A percentile compares a stretch with the other conserved stretches of the same genome.
phyloP scores from a whole-genome alignment of 257 asterid genomes.

The Przewalskia tangutica region DNA sequence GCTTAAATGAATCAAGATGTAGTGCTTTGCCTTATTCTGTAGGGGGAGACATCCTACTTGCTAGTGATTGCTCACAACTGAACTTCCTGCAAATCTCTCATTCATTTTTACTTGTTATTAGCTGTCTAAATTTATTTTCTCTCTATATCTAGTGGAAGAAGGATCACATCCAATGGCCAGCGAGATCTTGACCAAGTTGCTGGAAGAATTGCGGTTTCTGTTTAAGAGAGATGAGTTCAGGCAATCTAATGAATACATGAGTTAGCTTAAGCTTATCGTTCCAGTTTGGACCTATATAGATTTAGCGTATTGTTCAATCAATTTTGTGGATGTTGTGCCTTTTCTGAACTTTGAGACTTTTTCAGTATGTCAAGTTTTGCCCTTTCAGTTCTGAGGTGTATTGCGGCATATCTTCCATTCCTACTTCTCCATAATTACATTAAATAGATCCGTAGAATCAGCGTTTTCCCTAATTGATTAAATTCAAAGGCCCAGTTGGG shows the following conservation, averaged over 20 bases:
- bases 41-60: background rate
- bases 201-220: slow-evolving; percentile 53
- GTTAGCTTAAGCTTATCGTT: background rate
- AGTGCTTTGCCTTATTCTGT: background rate
- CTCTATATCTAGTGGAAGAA: slow-evolving; percentile 57
- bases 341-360: background rate
- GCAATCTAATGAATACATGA: background rate
- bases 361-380: background rate
- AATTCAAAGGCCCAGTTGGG: background rate
- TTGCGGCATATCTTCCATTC: background rate
- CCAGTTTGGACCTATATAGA: background rate
- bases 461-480: background rate
- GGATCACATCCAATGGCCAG: slow-evolving; percentile 71
- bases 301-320: background rate
- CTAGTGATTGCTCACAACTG: background rate
- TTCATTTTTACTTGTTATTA: background rate
- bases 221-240: slow-evolving; percentile 16
- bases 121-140: background rate
- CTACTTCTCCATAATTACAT: background rate
- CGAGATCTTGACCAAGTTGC: slow-evolving; percentile 92
- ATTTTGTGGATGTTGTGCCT: background rate
- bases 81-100: background rate
- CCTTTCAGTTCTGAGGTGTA: background rate
- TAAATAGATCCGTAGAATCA: background rate
- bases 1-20: background rate